A percentile compares a stretch with the other conserved stretches of the same genome.
phyloP scores from a whole-genome alignment of 768 basidiomycete genomes.

The Pholiota microspora region DNA sequence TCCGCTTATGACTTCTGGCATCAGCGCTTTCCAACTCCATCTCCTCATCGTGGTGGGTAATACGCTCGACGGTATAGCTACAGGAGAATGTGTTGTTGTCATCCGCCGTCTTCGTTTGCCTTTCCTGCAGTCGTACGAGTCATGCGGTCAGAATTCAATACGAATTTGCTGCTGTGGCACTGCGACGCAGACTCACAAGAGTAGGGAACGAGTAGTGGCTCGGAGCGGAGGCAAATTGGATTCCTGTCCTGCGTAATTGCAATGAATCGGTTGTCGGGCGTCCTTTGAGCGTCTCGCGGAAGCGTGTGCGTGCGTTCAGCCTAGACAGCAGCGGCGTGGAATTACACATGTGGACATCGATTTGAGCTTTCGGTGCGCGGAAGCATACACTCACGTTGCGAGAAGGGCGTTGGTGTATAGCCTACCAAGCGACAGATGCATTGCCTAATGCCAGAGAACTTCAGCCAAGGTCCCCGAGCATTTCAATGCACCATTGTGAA shows the following conservation, averaged over 20 bases:
- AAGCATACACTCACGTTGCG: slow-evolving; percentile 16
- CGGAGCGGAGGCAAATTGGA: background rate
- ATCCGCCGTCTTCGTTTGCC: background rate
- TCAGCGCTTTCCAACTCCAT: background rate
- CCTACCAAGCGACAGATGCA: slow-evolving; percentile 24
- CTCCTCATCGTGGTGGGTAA: slow-evolving; percentile 3
- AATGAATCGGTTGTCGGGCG: background rate
- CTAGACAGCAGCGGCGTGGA: too few relatives aligned
- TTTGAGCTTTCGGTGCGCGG: background rate
- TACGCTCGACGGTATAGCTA: slow-evolving; percentile 6
- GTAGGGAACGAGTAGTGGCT: background rate
- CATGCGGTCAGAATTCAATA: background rate
- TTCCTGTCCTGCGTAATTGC: background rate
- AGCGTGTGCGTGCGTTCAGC: slow-evolving; percentile 7
- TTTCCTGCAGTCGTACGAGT: background rate
- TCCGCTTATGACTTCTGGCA: background rate
- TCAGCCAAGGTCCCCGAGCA: too few relatives aligned
- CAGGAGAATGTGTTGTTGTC: background rate
- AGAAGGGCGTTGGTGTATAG: slow-evolving; percentile 25
- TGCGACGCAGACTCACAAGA: background rate
- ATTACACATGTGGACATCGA: too few relatives aligned
- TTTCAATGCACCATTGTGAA: background rate
- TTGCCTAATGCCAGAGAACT: slow-evolving; percentile 12
- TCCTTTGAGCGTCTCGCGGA: background rate
- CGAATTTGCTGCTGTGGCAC: too few relatives aligned